Evolutionary conservation across 2,329 filamentous ascomycete genomes (phyloP), one percentile per base, ranked within the genome.

Genomic region (Trichoderma sp.): DNA sequence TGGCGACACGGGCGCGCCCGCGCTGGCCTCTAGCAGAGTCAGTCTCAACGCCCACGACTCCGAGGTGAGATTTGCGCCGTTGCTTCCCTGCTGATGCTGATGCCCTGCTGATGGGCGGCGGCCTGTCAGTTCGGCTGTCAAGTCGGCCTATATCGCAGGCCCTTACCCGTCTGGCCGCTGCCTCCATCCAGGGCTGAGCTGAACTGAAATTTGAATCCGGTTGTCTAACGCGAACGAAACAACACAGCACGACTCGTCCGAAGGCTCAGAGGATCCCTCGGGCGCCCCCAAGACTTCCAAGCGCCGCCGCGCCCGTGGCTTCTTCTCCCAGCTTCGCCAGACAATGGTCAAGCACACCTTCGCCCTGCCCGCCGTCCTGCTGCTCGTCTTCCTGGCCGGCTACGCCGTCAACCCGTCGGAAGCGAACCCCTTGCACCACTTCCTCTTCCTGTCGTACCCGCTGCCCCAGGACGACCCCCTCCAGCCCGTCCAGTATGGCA

Each of bases 401-500:
- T 97, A 94, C 78, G 86, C 87, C 69, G 75, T 91, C 73, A 90
- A 93, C 74, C 94, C 93, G 5, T 87, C 85, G 71, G 82, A 88
- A 67, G 87, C 89, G 65, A 97, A 97, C 77, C 90, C 90, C 14
- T 76, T 96, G 69, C 84, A 91, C 78, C 84, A 83, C 77, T 93
- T 92, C 76, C 88, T 97, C 77, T 96, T 96, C 83, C 88, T 97
- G 67, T 95, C 93, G 58, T 98, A 98, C 80, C 86, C 87, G 64
- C 82, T 93, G 66, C 85, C 90, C 17, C 71, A 72, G 48, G 67
- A 70, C 34, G 76, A 79, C 45, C 74, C 77, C 47, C 75, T 76
- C 63, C 78, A 80, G 72, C 77, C 83, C 71, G 66, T 81, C 19
- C 90, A 93, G 73, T 98, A 97, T 79, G 93, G 90, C 76, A 97